Base-by-base conservation (phyloP, 2,329 filamentous ascomycete genomes). In the Stemphylium vesicarium region DNA sequence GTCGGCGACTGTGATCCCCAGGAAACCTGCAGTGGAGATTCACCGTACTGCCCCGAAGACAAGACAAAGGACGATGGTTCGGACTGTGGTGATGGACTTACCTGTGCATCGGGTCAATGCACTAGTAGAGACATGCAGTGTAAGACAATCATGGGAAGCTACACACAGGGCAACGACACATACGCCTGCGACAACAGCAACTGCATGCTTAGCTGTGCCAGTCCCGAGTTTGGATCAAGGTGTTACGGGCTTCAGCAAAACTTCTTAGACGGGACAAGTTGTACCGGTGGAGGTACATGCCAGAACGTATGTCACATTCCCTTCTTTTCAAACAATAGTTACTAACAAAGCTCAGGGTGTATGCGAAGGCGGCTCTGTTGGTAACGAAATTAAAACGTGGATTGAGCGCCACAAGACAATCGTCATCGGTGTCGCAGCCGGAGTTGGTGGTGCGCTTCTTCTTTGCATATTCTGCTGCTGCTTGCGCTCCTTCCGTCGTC, bases 71-170 rank as follows among this genome's bases (percentile, higher is more conserved):
- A 85, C 0, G 88, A 98, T 72, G 95, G 87, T 31, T 80, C 84
- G 4, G 77, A 78, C 15, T 99, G 95, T 71, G 92, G 91, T 31
- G 78, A 80, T 45, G 84, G 85, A 2, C 83, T 98, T 29, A 78
- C 85, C 29, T 99, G 95, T 72, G 92, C 95, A 26, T 93, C 90
- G 40, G 95, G 95, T 11, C 94, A 98, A 77, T 99, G 95, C 76
- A 99, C 95, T 3, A 95, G 90, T 48, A 88, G 95, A 60, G 87
- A 97, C 74, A 83, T 88, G 70, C 95, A 99, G 78, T 99, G 95
- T 80, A 88, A 88, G 75, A 89, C 87, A 10, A 82, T 96, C 42
- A 90, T 96, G 82, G 92, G 92, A 32, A 85, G 84, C 24, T 84
- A 89, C 57, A 88, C 88, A 0, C 82, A 85, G 52, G 85, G 83